These are phyloP conservation scores for Apophysomyces elegans DNA, from an alignment of 371 early-diverging fungal genomes.

Conservation along the genomic window DNA sequence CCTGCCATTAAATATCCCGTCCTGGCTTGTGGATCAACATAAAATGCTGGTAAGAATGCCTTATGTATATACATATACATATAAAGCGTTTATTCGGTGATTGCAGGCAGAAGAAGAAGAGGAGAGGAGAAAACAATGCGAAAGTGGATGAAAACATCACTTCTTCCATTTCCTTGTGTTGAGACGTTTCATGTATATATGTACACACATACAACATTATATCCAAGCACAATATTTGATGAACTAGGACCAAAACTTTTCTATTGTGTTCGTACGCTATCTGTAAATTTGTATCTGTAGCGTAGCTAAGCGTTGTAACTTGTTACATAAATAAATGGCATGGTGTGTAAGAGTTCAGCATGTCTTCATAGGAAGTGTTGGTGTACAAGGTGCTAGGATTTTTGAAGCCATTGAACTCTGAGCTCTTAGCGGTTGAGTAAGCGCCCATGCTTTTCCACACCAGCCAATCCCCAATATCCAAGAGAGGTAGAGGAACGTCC, in stretches of 20 bases:
- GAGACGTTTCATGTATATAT: background rate
- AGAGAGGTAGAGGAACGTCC: constrained; percentile 73
- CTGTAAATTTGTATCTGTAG: too few relatives aligned
- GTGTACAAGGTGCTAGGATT: constrained; percentile 86
- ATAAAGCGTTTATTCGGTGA: background rate
- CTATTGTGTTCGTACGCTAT: background rate
- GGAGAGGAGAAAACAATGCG: background rate
- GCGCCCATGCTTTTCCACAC: constrained; percentile 97
- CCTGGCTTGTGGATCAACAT: constrained; percentile 79
- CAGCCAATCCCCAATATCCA: constrained; percentile 96
- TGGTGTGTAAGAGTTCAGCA: background rate
- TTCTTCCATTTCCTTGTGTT: background rate
- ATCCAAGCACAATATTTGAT: too few relatives aligned
- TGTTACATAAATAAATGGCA: background rate
- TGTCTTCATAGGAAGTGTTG: constrained; percentile 58
- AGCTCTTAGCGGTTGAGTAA: constrained; percentile 88
- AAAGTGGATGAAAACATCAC: background rate
- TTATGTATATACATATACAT: background rate
- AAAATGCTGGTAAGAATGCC: constrained; percentile 43
- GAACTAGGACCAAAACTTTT: background rate
- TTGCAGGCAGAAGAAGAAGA: constrained; percentile 2
- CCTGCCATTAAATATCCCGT: constrained; percentile 75
- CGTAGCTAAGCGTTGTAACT: background rate
- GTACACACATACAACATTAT: too few relatives aligned
- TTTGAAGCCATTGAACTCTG: constrained; percentile 93